Evolutionary conservation across 306 rosid genomes (phyloP).

Genomic region (Sophora flavescens): DNA sequence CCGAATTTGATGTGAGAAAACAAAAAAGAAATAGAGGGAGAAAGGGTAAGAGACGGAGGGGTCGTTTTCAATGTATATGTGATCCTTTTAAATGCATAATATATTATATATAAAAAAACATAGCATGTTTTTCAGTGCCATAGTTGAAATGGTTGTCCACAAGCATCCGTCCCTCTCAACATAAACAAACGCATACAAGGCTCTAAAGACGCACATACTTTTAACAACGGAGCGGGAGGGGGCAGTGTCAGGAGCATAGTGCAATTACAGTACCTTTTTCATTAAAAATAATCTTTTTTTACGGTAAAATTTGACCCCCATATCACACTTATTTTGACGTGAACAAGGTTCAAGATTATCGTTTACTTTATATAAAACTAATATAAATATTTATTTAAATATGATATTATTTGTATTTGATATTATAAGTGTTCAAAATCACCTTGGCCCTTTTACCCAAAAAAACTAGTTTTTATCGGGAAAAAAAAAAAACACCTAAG

Average conservation of each 20-base stretch:
- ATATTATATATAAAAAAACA: conserved; percentile 28
- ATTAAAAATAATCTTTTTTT: conserved; percentile 12
- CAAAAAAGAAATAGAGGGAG: conserved; percentile 29
- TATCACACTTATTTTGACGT: too few relatives aligned
- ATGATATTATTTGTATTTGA: too few relatives aligned
- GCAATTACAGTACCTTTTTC: conserved; percentile 40
- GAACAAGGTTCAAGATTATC: too few relatives aligned
- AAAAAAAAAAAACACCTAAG: too few relatives aligned
- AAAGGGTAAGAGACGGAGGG: conserved; percentile 49
- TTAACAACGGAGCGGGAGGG: conserved; percentile 37
- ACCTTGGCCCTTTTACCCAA: too few relatives aligned
- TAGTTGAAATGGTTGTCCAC: conserved; percentile 65
- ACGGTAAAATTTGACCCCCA: too few relatives aligned
- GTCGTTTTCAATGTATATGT: conserved; percentile 77
- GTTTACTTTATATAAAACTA: too few relatives aligned
- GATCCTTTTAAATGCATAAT: conserved; percentile 55
- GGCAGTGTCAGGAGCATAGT: conserved; percentile 49
- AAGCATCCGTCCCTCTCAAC: conserved; percentile 82
- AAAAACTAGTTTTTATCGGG: too few relatives aligned
- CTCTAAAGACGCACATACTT: conserved; percentile 49
- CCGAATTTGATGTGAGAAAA: conserved; percentile 27
- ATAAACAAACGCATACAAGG: conserved; percentile 51
- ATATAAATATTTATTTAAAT: too few relatives aligned
- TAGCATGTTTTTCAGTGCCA: conserved; percentile 98
- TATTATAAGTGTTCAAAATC: too few relatives aligned